These are phyloP conservation scores for Melaleuca alternifolia DNA, from an alignment of 345 rosid genomes.

Conservation along the genomic window DNA sequence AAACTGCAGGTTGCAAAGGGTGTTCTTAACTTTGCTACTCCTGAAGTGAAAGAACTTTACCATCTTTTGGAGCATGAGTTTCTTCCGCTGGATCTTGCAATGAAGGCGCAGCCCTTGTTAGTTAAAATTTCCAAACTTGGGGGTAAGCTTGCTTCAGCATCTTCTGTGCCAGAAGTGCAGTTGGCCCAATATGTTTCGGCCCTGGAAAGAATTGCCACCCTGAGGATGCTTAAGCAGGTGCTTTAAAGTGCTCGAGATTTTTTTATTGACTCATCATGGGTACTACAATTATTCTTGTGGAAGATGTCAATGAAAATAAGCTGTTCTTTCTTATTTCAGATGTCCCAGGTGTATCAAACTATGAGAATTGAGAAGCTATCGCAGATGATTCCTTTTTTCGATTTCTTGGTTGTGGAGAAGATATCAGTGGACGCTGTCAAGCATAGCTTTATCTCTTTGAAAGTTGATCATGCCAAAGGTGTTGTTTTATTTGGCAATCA, in stretches of 20 bases:
- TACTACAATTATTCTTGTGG: background rate
- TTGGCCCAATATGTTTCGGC: conserved; percentile 73
- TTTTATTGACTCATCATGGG: background rate
- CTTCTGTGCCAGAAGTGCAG: conserved; percentile 87
- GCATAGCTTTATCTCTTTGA: conserved; percentile 68
- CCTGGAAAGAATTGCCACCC: conserved; percentile 79
- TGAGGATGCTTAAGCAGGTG: conserved; percentile 92
- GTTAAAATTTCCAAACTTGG: conserved; percentile 74
- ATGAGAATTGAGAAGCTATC: conserved; percentile 74
- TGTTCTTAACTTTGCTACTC: conserved; percentile 87
- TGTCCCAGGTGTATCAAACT: conserved; percentile 77
- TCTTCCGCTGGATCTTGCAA: conserved; percentile 75
- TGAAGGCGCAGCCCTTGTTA: conserved; percentile 68
- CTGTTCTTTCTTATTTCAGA: conserved; percentile 34
- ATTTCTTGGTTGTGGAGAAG: conserved; percentile 76
- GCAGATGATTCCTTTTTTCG: conserved; percentile 81
- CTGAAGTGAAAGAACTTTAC: conserved; percentile 93
- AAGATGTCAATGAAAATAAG: background rate
- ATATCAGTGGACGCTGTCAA: conserved; percentile 91
- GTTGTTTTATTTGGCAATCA: conserved; percentile 48
- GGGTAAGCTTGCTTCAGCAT: conserved; percentile 82
- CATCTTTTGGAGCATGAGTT: conserved; percentile 85
- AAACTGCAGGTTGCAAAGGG: conserved; percentile 64
- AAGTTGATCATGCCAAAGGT: conserved; percentile 82
- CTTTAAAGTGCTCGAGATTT: background rate